Base-by-base conservation (phyloP, 805 yeast species). In the Spathaspora gorwiae region DNA sequence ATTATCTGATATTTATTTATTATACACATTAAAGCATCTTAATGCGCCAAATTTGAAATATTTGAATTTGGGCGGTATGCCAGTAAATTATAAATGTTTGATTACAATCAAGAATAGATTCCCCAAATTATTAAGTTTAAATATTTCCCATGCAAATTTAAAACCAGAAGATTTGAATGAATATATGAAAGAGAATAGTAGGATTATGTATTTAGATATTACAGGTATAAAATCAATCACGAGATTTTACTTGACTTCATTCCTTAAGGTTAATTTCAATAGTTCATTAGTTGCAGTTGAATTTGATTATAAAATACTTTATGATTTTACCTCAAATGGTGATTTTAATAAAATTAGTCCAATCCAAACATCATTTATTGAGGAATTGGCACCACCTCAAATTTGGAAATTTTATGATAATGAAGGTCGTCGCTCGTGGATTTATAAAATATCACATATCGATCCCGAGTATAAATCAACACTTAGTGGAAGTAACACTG, bases 351-450 rank as follows among this genome's bases (percentile, higher is more conserved):
- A 65, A 39, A 51, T 67, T 5, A 58, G 55, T 29, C 65, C 65
- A 3, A 51, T 57, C 5, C 67, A 59, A 37, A 60, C 61, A 5
- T 61, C 67, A 5, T 65, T 62, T 49, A 50, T 60, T 33, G 55
- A 57, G 39, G 56, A 59, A n/a, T 47, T 52, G 7, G 50, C 45
- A 14, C 53, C 59, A 10, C 68, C 73, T 8, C 62, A 59, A 43
- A 56, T 67, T 1, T 79, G 83, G 83, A 76, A 72, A 53, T 68
- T 70, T 46, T 76, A 68, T 56, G 81, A 78, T 52, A 75, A 78
- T 46, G 82, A 80, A 52, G 95, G 95, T 5, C 72, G 96, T 49
- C 73, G 97, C 49, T 83, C 87, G 10, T 89, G 96, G 96, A 61
- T 89, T 13, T 84, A 81, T 61, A 79, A 75, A 56, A 64, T 70